Evolutionary conservation across 306 rosid species (phyloP).

Genomic region (Vigna reflexopilosa): DNA sequence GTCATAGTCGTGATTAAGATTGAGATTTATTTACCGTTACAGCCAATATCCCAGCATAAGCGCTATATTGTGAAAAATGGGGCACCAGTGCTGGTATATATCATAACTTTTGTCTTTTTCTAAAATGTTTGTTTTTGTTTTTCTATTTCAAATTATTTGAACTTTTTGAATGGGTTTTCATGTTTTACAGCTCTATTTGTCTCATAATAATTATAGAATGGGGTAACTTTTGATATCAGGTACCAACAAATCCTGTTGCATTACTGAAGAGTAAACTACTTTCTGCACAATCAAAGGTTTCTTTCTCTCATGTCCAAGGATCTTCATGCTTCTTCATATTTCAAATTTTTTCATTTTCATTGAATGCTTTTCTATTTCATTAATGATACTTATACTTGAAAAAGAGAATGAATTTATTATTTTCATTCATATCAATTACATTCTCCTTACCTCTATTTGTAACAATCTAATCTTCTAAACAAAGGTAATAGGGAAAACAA

Average conservation of each 20-base stretch:
- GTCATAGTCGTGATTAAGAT: slow-evolving; percentile 21
- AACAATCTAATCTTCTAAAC: no score
- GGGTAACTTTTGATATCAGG: slow-evolving; percentile 54
- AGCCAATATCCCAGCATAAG: slow-evolving; percentile 92
- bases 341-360: slow-evolving; percentile 23
- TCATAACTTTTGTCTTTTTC: slow-evolving; percentile 31
- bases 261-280: slow-evolving; percentile 79
- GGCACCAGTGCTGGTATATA: slow-evolving; percentile 77
- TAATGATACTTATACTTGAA: not conserved
- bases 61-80: slow-evolving; percentile 91
- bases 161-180: slow-evolving; percentile 29
- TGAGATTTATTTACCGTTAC: slow-evolving; percentile 44
- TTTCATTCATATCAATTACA: no score
- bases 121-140: slow-evolving; percentile 25
- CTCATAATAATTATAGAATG: slow-evolving; percentile 19
- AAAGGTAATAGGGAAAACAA: no score
- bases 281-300: slow-evolving; percentile 87
- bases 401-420: no score
- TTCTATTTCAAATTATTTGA: slow-evolving; percentile 26
- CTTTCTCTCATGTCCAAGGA: slow-evolving; percentile 40
- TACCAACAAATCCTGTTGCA: slow-evolving; percentile 80
- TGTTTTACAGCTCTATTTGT: slow-evolving; percentile 27
- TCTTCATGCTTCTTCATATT: slow-evolving; percentile 27
- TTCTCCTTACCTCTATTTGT: no score
- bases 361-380: slow-evolving; percentile 32